Conservation (phyloP, 1,139 yeast genomes). For the Trichomonascaceae sp. region DNA sequence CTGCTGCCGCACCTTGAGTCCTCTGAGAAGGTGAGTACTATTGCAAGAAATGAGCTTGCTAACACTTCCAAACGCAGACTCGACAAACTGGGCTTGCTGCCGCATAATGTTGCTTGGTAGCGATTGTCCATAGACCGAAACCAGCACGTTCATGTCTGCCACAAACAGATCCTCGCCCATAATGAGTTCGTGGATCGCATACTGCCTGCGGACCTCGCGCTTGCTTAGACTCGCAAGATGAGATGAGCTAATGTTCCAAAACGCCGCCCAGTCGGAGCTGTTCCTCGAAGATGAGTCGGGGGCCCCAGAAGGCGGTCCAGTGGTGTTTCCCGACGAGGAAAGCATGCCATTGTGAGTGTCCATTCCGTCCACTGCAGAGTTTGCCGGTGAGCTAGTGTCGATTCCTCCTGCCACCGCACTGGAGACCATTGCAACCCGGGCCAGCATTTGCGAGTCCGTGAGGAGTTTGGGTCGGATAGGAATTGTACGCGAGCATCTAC, state of each 20-base stretch:
- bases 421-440: not conserved
- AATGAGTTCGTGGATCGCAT: slow-evolving; percentile 64
- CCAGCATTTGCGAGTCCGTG: slow-evolving; percentile 1
- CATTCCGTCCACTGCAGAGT: too few species aligned
- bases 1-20: slow-evolving; percentile 35
- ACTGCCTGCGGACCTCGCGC: slow-evolving; percentile 50
- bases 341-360: slow-evolving; percentile 5
- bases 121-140: slow-evolving; percentile 41
- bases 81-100: slow-evolving; percentile 41
- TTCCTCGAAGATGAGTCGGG: too few species aligned
- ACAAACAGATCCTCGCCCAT: slow-evolving; percentile 66
- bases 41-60: slow-evolving; percentile 50
- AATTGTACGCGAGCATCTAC: slow-evolving; percentile 18
- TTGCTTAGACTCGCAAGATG: slow-evolving; percentile 44
- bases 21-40: slow-evolving; percentile 41
- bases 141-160: slow-evolving; percentile 52
- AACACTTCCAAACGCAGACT: slow-evolving; percentile 50
- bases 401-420: not conserved
- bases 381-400: too few species aligned
- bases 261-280: slow-evolving; percentile 53
- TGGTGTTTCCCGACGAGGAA: not conserved
- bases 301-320: too few species aligned
- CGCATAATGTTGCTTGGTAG: slow-evolving; percentile 33
- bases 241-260: slow-evolving; percentile 53
- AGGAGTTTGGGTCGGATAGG: slow-evolving; percentile 19